Percentiles rank a stretch among this genome's conserved stretches.
Evolutionary conservation across 2,329 filamentous ascomycete genomes (phyloP).

Genomic region (Metarhizium robertsii): DNA sequence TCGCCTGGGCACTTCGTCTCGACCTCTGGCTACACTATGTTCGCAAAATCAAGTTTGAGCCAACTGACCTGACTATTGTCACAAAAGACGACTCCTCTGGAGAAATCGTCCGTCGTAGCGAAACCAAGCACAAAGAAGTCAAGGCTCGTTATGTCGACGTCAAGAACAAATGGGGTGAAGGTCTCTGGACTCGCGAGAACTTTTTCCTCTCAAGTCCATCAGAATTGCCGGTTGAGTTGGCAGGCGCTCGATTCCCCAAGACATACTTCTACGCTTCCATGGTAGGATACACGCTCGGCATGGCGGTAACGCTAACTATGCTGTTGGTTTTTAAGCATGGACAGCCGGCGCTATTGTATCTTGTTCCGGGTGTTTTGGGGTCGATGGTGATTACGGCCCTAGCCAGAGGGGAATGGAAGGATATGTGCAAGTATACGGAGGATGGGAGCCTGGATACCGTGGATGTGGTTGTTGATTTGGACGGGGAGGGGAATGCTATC

Average conservation of each 20-base stretch:
- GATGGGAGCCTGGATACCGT: constrained; percentile 47
- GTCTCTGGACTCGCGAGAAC: constrained; percentile 57
- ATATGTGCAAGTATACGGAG: constrained; percentile 80
- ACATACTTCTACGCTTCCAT: constrained; percentile 76
- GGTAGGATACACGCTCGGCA: constrained; percentile 66
- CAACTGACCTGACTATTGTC: constrained; percentile 23
- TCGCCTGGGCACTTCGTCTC: constrained; percentile 81
- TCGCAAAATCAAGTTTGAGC: constrained; percentile 46
- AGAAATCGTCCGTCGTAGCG: constrained; percentile 23
- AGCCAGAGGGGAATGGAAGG: constrained; percentile 57
- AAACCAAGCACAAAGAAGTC: constrained; percentile 34
- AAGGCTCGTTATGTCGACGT: constrained; percentile 48
- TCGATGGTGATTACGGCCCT: constrained; percentile 68
- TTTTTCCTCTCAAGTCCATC: constrained; percentile 16
- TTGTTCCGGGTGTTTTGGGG: constrained; percentile 76
- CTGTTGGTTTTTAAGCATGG: constrained; percentile 72
- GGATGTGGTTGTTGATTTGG: constrained; percentile 47
- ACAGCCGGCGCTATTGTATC: constrained; percentile 84
- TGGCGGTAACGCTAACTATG: constrained; percentile 66
- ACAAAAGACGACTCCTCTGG: constrained; percentile 23
- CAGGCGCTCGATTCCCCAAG: constrained; percentile 58
- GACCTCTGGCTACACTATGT: constrained; percentile 81
- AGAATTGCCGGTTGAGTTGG: constrained; percentile 20
- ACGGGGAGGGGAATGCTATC: constrained; percentile 36
- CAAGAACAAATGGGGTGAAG: constrained; percentile 71